Percentiles rank a stretch among this genome's conserved stretches.
These are phyloP conservation scores for Vinca minor DNA, from an alignment of 257 asterid species.

Conservation along the genomic window DNA sequence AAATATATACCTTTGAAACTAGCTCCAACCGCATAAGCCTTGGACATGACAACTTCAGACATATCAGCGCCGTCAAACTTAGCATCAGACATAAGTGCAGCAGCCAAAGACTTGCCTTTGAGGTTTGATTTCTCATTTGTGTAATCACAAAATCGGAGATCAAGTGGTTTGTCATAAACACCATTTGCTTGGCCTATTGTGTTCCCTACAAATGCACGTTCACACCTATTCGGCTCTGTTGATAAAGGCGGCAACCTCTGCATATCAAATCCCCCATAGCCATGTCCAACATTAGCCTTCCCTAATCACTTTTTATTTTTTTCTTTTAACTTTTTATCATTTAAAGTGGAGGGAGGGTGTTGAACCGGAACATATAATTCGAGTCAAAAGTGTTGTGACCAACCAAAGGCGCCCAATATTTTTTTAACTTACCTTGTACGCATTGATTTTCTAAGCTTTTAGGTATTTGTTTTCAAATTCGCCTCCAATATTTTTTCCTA, in stretches of 20 bases:
- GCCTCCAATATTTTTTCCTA: too few relatives aligned
- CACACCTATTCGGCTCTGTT: slow-evolving; percentile 70
- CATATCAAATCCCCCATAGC: slow-evolving; percentile 15
- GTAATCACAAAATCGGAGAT: slow-evolving; percentile 88
- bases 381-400: too few relatives aligned
- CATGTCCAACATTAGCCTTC: too few relatives aligned
- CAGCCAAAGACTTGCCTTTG: slow-evolving; percentile 83
- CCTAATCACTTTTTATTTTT: too few relatives aligned
- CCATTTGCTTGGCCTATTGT: slow-evolving; percentile 98
- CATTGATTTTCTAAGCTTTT: too few relatives aligned
- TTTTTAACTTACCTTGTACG: too few relatives aligned
- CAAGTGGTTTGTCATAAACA: slow-evolving; percentile 91
- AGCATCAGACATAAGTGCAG: slow-evolving; percentile 94
- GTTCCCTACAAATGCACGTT: slow-evolving; percentile 89
- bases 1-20: slow-evolving; percentile 69
- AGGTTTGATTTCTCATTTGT: slow-evolving; percentile 85
- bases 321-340: too few relatives aligned
- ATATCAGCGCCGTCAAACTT: slow-evolving; percentile 96
- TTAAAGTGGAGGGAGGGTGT: too few relatives aligned
- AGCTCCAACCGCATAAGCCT: slow-evolving; percentile 95
- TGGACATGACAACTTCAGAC: slow-evolving; percentile 91
- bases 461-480: too few relatives aligned
- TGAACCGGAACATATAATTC: too few relatives aligned
- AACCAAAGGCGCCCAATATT: too few relatives aligned
- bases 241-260: slow-evolving; percentile 96